Base-by-base conservation (phyloP, 169 alveolate genomes). In the Pseudocohnilembus persalinus region DNA sequence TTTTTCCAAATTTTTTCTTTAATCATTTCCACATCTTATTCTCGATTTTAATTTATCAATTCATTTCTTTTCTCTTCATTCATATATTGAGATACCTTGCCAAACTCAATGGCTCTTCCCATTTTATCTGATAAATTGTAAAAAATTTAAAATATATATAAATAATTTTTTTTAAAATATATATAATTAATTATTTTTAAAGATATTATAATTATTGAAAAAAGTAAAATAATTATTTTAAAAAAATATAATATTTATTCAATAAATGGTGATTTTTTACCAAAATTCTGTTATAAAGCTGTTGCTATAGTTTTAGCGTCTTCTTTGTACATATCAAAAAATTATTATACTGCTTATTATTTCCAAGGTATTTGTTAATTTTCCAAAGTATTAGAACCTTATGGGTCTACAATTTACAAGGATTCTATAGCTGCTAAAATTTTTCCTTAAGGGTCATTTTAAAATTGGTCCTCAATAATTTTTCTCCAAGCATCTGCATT, bases 401-500 rank as follows among this genome's bases (percentile, higher is more conserved):
- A 85, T 85, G 96, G 86, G 76, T 92, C 89, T 15, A 88, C 82
- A 4, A 88, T 68, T 81, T 93, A 83, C 83, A 95, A 85, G 35
- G 92, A 91, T 90, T 95, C 95, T 74, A 92, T 88, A 20, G 84
- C 82, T 0, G 90, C 92, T 30, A 88, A 74, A 75, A 90, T 64
- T 87, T 93, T 77, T 20, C 88, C 95, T 30, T 90, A 89, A 64
- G 83, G 88, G 81, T 88, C 90, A 30, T 86, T 77, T 26, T 88
- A 85, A 87, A 92, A 94, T 1, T 92, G 88, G 85, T 95, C 97
- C 82, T 95, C 97, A 29, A 93, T 83, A 83, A 93, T 95, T 90
- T 95, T 95, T 87, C 90, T 95, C 97, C 97, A 95, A 28, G 92
- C 89, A 65, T 95, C 97, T 35, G 93, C 84, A 64, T 89, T 92